These are phyloP conservation scores for Zoysia matrella DNA, from an alignment of 202 grass and related monocot species.

Conservation along the genomic window DNA sequence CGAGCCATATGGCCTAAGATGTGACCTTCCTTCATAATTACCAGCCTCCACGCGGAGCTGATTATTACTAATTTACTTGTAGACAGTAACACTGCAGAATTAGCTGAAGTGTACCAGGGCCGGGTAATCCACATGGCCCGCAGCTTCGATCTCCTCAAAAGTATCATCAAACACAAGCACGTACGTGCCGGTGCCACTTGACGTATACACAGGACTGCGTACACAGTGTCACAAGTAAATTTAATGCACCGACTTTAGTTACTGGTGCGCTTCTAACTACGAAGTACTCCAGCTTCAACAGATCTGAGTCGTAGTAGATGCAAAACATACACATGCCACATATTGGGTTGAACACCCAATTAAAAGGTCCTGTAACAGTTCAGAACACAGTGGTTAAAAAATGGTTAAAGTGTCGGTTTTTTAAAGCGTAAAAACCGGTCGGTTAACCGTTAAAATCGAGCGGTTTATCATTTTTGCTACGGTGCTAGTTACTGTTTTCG, in stretches of 20 bases:
- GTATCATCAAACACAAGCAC: neutral
- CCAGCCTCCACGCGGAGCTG: slow-evolving; percentile 2
- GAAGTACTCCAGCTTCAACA: too few relatives aligned
- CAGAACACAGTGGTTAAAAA: neutral
- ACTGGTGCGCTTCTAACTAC: too few relatives aligned
- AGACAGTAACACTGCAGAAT: neutral
- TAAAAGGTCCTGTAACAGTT: neutral
- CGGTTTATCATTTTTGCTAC: too few relatives aligned
- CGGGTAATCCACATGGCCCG: neutral
- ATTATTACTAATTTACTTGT: neutral
- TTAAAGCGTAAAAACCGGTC: too few relatives aligned
- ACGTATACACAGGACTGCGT: neutral
- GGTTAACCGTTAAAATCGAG: too few relatives aligned
- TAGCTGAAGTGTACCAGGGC: neutral
- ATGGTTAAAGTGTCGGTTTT: too few relatives aligned
- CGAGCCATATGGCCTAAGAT: slow-evolving; percentile 1
- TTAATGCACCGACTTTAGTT: neutral
- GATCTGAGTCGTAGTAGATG: too few relatives aligned
- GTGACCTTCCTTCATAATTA: slow-evolving; percentile 27
- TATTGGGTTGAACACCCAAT: neutral
- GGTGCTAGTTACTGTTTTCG: too few relatives aligned
- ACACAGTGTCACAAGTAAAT: neutral
- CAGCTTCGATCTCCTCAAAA: neutral
- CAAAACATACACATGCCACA: neutral
- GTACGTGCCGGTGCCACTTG: neutral